These are phyloP conservation scores for Albugo laibachii DNA, from an alignment of 352 stramenopile genomes.

Conservation along the genomic window DNA sequence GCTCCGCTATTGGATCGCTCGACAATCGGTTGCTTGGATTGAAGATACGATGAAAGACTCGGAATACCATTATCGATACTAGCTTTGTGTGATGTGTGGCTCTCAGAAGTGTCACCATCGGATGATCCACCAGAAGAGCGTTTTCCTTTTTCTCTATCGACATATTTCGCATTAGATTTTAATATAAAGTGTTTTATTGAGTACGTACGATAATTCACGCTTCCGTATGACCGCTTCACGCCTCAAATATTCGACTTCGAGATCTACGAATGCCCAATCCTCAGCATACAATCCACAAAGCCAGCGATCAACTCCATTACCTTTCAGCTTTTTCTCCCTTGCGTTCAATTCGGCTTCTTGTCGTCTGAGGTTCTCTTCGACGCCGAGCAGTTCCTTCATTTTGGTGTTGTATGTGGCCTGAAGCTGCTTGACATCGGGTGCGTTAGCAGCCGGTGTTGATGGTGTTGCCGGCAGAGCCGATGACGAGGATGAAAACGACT, in stretches of 20 bases:
- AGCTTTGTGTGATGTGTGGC: too few relatives aligned
- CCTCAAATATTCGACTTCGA: constrained; percentile 50
- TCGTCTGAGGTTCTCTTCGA: constrained; percentile 69
- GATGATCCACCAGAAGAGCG: too few relatives aligned
- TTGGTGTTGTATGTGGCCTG: constrained; percentile 71
- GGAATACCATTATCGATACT: too few relatives aligned
- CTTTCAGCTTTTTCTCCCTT: constrained; percentile 72
- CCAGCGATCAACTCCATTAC: constrained; percentile 14
- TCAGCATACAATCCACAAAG: too few relatives aligned
- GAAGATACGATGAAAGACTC: too few relatives aligned
- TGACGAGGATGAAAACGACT: not conserved
- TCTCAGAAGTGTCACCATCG: too few relatives aligned
- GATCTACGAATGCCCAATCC: too few relatives aligned
- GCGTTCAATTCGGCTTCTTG: constrained; percentile 69
- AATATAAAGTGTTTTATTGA: not conserved
- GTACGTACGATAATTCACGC: constrained; percentile 60
- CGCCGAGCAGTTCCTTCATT: constrained; percentile 73
- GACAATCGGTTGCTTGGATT: too few relatives aligned
- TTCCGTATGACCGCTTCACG: constrained; percentile 71
- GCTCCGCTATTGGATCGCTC: too few relatives aligned
- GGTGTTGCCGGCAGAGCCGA: not conserved
- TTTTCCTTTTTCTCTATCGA: too few relatives aligned
- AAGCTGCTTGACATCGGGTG: constrained; percentile 34
- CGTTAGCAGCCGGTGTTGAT: not conserved
- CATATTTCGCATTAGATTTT: too few relatives aligned